A percentile compares a stretch with the other conserved stretches of the same genome.
phyloP scores from a whole-genome alignment of 805 yeast species.

The Starmerella apicola region DNA sequence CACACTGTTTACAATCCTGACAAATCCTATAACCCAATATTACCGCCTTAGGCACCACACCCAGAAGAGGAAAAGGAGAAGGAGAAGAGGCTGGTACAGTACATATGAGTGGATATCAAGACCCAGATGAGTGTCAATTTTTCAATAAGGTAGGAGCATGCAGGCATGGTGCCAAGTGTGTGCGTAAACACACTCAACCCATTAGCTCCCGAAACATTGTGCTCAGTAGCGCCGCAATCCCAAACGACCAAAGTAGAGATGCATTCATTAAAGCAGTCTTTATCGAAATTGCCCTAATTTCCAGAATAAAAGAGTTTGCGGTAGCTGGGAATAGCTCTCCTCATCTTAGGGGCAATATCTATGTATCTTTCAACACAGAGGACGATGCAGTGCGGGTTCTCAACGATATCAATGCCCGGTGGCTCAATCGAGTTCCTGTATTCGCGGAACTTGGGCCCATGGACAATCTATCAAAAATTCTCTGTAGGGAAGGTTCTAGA shows the following conservation, averaged over 20 bases:
- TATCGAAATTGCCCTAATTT: slow-evolving; percentile 41
- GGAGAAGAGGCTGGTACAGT: too few relatives aligned
- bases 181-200: slow-evolving; percentile 34
- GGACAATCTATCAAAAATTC: slow-evolving; percentile 54
- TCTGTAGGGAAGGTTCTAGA: slow-evolving; percentile 50
- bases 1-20: too few relatives aligned
- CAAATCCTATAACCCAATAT: too few relatives aligned
- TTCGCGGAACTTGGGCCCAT: slow-evolving; percentile 72
- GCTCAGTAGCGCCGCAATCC: slow-evolving; percentile 10
- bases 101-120: too few relatives aligned
- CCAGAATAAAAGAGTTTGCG: slow-evolving; percentile 46
- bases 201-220: slow-evolving; percentile 9
- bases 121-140: slow-evolving; percentile 30
- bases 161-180: slow-evolving; percentile 81
- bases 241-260: slow-evolving; percentile 37
- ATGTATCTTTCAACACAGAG: slow-evolving; percentile 45
- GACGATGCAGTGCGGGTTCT: slow-evolving; percentile 51
- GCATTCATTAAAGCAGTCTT: slow-evolving; percentile 62
- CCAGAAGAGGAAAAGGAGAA: too few relatives aligned
- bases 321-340: slow-evolving; percentile 75
- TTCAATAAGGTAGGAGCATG: slow-evolving; percentile 83
- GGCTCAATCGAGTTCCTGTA: slow-evolving; percentile 73
- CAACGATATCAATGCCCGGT: slow-evolving; percentile 54
- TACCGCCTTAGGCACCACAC: too few relatives aligned
- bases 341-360: slow-evolving; percentile 79